phyloP scores from a whole-genome alignment of 192 early-diverging fungal genomes.

The Coemansia sp. region DNA sequence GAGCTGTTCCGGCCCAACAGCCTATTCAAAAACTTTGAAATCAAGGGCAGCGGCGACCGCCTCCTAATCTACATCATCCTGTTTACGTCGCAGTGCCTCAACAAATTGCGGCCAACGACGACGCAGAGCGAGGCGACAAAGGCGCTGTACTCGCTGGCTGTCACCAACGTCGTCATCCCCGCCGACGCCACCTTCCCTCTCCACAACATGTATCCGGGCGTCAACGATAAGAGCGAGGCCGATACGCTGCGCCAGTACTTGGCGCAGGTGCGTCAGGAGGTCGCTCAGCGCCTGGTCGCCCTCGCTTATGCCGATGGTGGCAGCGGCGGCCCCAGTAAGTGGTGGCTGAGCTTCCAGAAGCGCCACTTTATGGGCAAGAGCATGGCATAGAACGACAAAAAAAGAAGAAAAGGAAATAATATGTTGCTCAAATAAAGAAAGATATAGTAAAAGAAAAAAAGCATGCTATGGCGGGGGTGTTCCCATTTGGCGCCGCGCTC shows the following conservation, averaged over 20 bases:
- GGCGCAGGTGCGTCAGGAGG: constrained; percentile 88
- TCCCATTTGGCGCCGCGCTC: neutral
- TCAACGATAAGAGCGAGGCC: constrained; percentile 69
- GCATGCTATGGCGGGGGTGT: neutral
- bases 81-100: constrained; percentile 85
- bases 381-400: constrained; percentile 52
- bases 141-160: constrained; percentile 81
- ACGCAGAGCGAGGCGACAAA: constrained; percentile 75
- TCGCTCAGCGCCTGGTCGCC: constrained; percentile 72
- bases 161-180: constrained; percentile 90
- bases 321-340: constrained; percentile 86
- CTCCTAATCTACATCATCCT: constrained; percentile 95
- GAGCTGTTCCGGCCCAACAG: constrained; percentile 95
- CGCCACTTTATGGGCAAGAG: constrained; percentile 97
- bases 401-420: neutral
- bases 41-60: constrained; percentile 92
- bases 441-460: neutral
- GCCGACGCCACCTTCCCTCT: constrained; percentile 95
- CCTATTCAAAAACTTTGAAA: constrained; percentile 99
- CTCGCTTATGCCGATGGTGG: constrained; percentile 75
- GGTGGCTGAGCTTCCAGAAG: constrained; percentile 99
- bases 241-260: constrained; percentile 90
- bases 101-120: constrained; percentile 66
- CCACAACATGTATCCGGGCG: constrained; percentile 81
- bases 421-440: neutral